phyloP scores from a whole-genome alignment of 2,329 filamentous ascomycete genomes.

The Aspergillus texensis region DNA sequence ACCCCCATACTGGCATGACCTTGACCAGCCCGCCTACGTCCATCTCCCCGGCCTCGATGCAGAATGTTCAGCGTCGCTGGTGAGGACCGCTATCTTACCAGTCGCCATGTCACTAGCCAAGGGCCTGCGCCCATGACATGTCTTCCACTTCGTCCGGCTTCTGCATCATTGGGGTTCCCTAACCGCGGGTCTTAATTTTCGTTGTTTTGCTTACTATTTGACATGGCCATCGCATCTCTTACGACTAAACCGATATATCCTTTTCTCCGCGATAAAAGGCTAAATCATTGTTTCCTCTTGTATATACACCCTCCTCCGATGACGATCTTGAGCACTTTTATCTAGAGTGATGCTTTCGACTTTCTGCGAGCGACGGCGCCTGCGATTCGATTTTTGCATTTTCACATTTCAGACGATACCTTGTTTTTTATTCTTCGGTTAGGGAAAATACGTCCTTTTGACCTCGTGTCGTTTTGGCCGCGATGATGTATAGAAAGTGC shows the following conservation, averaged over 20 bases:
- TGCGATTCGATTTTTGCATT: slow-evolving; percentile 44
- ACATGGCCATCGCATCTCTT: slow-evolving; percentile 31
- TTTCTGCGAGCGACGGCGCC: slow-evolving; percentile 47
- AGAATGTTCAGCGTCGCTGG: slow-evolving; percentile 50
- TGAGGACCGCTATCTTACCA: slow-evolving; percentile 30
- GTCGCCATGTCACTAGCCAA: slow-evolving; percentile 26
- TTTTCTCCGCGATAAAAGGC: slow-evolving; percentile 28
- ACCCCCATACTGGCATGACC: slow-evolving; percentile 85
- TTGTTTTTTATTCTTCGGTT: slow-evolving; percentile 38
- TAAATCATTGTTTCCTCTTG: slow-evolving; percentile 33
- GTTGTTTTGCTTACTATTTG: slow-evolving; percentile 31
- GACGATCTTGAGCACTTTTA: slow-evolving; percentile 37
- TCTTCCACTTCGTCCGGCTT: slow-evolving; percentile 34
- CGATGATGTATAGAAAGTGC: slow-evolving; percentile 46
- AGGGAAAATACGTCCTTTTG: slow-evolving; percentile 37
- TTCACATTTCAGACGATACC: slow-evolving; percentile 36
- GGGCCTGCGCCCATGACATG: slow-evolving; percentile 33
- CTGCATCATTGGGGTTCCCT: slow-evolving; percentile 41
- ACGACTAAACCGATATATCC: slow-evolving; percentile 30
- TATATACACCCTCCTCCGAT: slow-evolving; percentile 40
- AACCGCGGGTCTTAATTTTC: slow-evolving; percentile 41
- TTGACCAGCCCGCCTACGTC: slow-evolving; percentile 85
- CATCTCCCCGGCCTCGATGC: slow-evolving; percentile 66
- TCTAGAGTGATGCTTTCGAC: slow-evolving; percentile 40
- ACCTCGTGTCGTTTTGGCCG: slow-evolving; percentile 34